Conservation (phyloP, 495 filamentous ascomycete species). For the Aspergillus bridgeri region DNA sequence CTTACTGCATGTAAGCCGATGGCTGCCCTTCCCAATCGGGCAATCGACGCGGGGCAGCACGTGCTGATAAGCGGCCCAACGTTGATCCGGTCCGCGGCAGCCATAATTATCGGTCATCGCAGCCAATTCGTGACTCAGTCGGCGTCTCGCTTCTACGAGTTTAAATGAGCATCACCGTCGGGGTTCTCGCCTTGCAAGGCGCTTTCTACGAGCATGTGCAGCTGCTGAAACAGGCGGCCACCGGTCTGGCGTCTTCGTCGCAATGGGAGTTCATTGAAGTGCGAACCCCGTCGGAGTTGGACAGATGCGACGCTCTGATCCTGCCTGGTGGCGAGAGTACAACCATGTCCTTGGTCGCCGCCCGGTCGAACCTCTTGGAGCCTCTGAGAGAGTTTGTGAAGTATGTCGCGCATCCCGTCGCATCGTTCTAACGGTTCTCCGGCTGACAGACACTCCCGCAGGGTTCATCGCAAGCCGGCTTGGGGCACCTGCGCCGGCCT, state of each 20-base stretch:
- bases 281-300: slow-evolving; percentile 68
- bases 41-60: slow-evolving; percentile 22
- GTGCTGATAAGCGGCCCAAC: slow-evolving; percentile 23
- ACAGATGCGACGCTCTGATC: slow-evolving; percentile 74
- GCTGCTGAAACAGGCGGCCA: slow-evolving; percentile 66
- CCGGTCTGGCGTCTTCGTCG: slow-evolving; percentile 20
- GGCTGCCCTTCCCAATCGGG: background rate
- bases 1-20: too few relatives aligned
- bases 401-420: slow-evolving; percentile 44
- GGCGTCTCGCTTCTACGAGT: background rate
- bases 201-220: slow-evolving; percentile 87
- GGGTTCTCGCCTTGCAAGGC: slow-evolving; percentile 89
- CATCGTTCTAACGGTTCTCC: background rate
- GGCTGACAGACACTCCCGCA: slow-evolving; percentile 21
- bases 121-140: slow-evolving; percentile 10
- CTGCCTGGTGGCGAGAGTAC: slow-evolving; percentile 95
- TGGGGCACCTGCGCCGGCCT: slow-evolving; percentile 98
- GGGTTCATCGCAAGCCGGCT: slow-evolving; percentile 65
- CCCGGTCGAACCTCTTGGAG: slow-evolving; percentile 73
- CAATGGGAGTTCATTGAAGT: slow-evolving; percentile 72
- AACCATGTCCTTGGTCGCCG: slow-evolving; percentile 85
- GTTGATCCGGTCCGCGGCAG: slow-evolving; percentile 9
- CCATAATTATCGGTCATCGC: background rate
- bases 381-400: slow-evolving; percentile 92
- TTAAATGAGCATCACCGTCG: slow-evolving; percentile 57